A percentile compares a stretch with the other conserved stretches of the same genome.
phyloP scores from a whole-genome alignment of 2,329 filamentous ascomycete species.

The Ophiocordyceps polyrhachis-furcata region DNA sequence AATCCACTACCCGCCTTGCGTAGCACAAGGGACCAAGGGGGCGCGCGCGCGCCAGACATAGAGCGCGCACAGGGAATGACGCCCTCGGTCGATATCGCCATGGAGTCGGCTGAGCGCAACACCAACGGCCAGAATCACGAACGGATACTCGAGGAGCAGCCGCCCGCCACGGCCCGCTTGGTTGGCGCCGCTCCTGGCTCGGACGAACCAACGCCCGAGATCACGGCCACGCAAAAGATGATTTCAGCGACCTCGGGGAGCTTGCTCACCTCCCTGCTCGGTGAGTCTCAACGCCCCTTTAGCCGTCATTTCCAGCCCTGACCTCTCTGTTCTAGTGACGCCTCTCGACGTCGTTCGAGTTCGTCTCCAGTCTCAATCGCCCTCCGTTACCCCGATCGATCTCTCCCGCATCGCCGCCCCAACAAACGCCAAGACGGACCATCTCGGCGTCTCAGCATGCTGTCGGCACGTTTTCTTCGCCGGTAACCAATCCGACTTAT shows the following conservation, averaged over 20 bases:
- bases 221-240: conserved; percentile 83
- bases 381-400: conserved; percentile 29
- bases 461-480: conserved; percentile 96
- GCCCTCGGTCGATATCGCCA: neutral
- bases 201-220: conserved; percentile 33
- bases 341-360: conserved; percentile 94
- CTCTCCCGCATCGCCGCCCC: conserved; percentile 38
- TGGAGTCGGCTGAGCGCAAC: conserved; percentile 3
- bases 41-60: too few species aligned
- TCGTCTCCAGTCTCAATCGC: conserved; percentile 68
- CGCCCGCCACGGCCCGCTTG: conserved; percentile 12
- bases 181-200: conserved; percentile 3
- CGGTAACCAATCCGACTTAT: conserved; percentile 66
- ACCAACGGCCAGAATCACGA: conserved; percentile 10
- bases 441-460: conserved; percentile 82
- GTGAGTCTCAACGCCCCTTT: conserved; percentile 28
- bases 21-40: too few species aligned
- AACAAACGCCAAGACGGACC: conserved; percentile 53
- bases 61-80: neutral
- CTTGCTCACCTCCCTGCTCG: conserved; percentile 70
- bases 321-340: conserved; percentile 41
- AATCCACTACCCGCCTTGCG: too few species aligned
- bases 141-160: conserved; percentile 11
- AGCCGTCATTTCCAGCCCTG: neutral
- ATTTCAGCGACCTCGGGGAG: conserved; percentile 81